Evolutionary conservation across 176 grass and related monocot genomes (phyloP).

Genomic region (bread wheat (Triticum aestivum)): DNA sequence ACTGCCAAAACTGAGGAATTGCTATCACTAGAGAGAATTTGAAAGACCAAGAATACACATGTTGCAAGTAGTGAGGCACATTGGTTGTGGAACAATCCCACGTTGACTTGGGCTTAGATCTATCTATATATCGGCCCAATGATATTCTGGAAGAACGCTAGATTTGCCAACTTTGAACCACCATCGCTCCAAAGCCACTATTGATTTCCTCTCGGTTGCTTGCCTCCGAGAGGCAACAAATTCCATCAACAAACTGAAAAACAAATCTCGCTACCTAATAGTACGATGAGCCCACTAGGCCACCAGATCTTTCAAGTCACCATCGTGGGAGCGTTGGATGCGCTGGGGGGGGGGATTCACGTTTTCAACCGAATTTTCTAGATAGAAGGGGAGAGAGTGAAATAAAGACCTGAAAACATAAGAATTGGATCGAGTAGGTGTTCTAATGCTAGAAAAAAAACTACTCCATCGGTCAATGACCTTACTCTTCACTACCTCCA

Average conservation of each 20-base stretch:
- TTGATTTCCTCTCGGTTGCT: too few relatives aligned
- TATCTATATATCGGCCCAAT: too few relatives aligned
- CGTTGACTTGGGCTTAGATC: not conserved
- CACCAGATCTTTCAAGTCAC: too few relatives aligned
- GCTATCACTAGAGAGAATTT: not conserved
- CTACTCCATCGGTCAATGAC: too few relatives aligned
- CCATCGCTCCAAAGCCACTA: not conserved
- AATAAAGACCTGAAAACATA: not conserved
- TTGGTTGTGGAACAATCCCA: not conserved
- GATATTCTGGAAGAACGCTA: not conserved
- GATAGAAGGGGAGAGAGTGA: not conserved
- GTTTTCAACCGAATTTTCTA: not conserved
- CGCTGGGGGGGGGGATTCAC: too few relatives aligned
- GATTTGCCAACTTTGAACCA: not conserved
- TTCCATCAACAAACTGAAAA: too few relatives aligned
- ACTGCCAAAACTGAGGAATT: not conserved
- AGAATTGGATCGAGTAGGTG: not conserved
- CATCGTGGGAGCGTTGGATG: too few relatives aligned
- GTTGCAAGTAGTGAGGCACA: not conserved
- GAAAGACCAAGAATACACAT: not conserved
- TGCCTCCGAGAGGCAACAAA: too few relatives aligned
- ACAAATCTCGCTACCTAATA: too few relatives aligned
- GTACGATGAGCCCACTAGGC: too few relatives aligned
- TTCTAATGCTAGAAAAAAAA: not conserved
- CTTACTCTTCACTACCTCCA: not conserved